Conservation (phyloP, 2,329 filamentous ascomycete species). For the Grosmannia serpens region DNA sequence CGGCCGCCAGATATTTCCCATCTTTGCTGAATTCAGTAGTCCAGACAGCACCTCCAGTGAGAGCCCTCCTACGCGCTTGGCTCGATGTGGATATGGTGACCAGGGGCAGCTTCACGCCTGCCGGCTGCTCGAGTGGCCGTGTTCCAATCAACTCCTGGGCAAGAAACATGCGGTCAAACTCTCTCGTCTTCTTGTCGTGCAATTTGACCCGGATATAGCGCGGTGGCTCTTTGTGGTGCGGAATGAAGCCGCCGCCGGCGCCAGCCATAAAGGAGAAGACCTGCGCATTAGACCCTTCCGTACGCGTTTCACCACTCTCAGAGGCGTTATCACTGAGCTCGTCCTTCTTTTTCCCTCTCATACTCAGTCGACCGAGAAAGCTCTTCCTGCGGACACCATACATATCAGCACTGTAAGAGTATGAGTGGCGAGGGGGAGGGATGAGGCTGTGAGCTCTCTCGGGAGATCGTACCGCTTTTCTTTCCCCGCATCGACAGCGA, state of each 20-base stretch:
- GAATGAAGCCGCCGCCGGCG: constrained; percentile 61
- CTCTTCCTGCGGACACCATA: constrained; percentile 52
- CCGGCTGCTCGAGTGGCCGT: constrained; percentile 22
- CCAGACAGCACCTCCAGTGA: constrained; percentile 65
- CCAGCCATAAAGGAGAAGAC: constrained; percentile 70
- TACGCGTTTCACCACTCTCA: constrained; percentile 53
- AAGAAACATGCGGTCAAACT: constrained; percentile 81
- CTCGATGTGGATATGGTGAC: constrained; percentile 19
- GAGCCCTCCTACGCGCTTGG: constrained; percentile 27
- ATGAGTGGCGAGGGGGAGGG: neutral
- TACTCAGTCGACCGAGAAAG: constrained; percentile 70
- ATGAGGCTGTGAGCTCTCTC: neutral
- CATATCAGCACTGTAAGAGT: neutral
- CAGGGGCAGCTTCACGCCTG: constrained; percentile 14
- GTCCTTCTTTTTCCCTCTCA: constrained; percentile 60
- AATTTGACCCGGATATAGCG: constrained; percentile 79
- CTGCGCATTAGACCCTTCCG: constrained; percentile 71
- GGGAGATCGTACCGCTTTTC: constrained; percentile 45
- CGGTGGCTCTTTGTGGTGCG: constrained; percentile 77
- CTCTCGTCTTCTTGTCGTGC: constrained; percentile 67
- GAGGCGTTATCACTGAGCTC: constrained; percentile 55
- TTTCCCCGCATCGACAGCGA: constrained; percentile 37
- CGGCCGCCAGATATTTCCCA: constrained; percentile 83
- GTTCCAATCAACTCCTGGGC: constrained; percentile 77
- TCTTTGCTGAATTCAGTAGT: constrained; percentile 86